phyloP scores from a whole-genome alignment of 1,284 basidiomycete species.

The Cyathus olla region DNA sequence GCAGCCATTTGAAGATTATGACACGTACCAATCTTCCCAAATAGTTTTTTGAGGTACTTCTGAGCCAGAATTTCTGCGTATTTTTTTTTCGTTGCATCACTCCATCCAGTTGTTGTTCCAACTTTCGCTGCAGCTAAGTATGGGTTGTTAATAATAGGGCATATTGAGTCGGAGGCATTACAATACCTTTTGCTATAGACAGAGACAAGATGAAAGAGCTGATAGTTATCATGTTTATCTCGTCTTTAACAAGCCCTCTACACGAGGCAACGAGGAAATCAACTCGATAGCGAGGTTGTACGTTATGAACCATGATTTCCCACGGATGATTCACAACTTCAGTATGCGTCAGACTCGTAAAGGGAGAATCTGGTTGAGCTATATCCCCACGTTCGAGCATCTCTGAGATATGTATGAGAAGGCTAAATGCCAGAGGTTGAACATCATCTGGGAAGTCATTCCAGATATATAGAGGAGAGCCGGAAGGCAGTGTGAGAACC shows the following conservation, averaged over 20 bases:
- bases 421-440: slow-evolving; percentile 3
- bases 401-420: not conserved
- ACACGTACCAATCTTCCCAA: not conserved
- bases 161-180: not conserved
- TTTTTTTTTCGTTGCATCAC: not conserved
- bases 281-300: slow-evolving; percentile 2
- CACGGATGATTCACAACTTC: slow-evolving; percentile 7
- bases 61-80: not conserved
- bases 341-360: not conserved
- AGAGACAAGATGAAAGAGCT: not conserved
- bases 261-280: slow-evolving; percentile 5
- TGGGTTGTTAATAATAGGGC: not conserved
- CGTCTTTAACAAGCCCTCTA: slow-evolving; percentile 1
- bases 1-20: not conserved
- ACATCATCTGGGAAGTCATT: slow-evolving; percentile 5
- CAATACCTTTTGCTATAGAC: slow-evolving; percentile 5
- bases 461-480: slow-evolving; percentile 3
- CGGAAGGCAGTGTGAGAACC: no score
- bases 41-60: not conserved
- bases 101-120: not conserved
- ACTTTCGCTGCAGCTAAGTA: not conserved
- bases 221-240: slow-evolving; percentile 4
- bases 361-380: not conserved
- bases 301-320: not conserved
- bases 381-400: not conserved